Evolutionary conservation across 495 filamentous ascomycete species (phyloP).

Genomic region (Bacidia gigantensis): DNA sequence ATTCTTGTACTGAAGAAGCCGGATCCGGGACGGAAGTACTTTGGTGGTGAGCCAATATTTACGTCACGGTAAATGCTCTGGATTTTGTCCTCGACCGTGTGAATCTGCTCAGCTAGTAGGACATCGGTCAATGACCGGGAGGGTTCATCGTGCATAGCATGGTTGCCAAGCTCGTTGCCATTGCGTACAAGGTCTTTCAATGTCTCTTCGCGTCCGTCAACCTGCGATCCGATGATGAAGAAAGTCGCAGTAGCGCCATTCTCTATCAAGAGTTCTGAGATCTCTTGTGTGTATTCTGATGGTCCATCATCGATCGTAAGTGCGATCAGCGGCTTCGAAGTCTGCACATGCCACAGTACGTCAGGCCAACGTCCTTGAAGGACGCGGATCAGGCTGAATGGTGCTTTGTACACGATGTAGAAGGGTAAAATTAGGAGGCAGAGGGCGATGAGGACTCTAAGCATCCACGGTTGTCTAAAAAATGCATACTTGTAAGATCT

Average conservation of each 20-base stretch:
- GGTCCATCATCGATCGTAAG: slow-evolving; percentile 80
- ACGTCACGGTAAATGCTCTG: slow-evolving; percentile 36
- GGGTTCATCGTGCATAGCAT: slow-evolving; percentile 75
- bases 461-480: neutral
- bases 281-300: slow-evolving; percentile 54
- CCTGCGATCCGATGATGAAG: slow-evolving; percentile 67
- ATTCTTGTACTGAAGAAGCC: slow-evolving; percentile 64
- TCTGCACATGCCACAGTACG: slow-evolving; percentile 54
- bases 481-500: neutral
- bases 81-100: slow-evolving; percentile 34
- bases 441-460: slow-evolving; percentile 18
- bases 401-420: slow-evolving; percentile 63
- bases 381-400: slow-evolving; percentile 47
- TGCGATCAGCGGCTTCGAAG: slow-evolving; percentile 48
- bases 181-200: slow-evolving; percentile 46
- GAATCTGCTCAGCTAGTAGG: slow-evolving; percentile 28
- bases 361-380: slow-evolving; percentile 58
- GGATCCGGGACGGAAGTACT: slow-evolving; percentile 67
- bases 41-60: slow-evolving; percentile 26
- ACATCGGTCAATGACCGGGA: slow-evolving; percentile 32
- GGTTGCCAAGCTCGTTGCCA: slow-evolving; percentile 67
- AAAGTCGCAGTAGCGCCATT: slow-evolving; percentile 55
- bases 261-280: slow-evolving; percentile 46
- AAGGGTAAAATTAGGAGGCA: slow-evolving; percentile 41
- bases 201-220: slow-evolving; percentile 33